phyloP scores from a whole-genome alignment of 257 asterid species.

The Paraleonurus japonicus region DNA sequence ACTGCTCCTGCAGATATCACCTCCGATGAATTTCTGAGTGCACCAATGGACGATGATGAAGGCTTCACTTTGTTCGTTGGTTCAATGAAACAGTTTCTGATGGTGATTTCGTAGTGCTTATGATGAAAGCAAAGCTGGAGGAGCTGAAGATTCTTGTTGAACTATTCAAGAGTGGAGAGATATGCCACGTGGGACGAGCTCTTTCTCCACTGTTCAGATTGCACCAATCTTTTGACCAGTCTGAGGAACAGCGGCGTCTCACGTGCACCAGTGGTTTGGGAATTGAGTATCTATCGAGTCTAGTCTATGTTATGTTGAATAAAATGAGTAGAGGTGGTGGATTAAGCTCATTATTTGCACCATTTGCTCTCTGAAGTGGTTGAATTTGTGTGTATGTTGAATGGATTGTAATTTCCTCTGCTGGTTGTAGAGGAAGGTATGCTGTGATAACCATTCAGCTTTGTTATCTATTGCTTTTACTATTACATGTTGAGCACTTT shows the following conservation, averaged over 20 bases:
- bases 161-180: constrained; percentile 58
- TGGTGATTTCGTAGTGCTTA: constrained; percentile 71
- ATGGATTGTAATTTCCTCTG: constrained; percentile 22
- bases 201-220: constrained; percentile 66
- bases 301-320: constrained; percentile 24
- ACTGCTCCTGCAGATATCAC: constrained; percentile 25
- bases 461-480: constrained; percentile 2
- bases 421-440: constrained; percentile 24
- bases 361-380: constrained; percentile 16
- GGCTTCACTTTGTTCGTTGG: constrained; percentile 70
- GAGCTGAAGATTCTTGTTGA: constrained; percentile 63
- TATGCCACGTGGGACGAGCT: constrained; percentile 69
- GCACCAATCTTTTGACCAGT: constrained; percentile 46
- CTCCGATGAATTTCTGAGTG: constrained; percentile 57
- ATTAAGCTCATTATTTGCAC: constrained; percentile 17
- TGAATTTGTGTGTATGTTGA: constrained; percentile 19
- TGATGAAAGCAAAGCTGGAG: constrained; percentile 55
- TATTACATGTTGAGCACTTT: not conserved
- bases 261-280: constrained; percentile 72
- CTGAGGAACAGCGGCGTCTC: constrained; percentile 71
- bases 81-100: constrained; percentile 57
- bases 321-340: constrained; percentile 31
- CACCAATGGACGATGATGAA: constrained; percentile 62
- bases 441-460: not conserved
- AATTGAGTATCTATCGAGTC: constrained; percentile 27